Evolutionary conservation across 805 yeast species (phyloP).

Genomic region (Candida odintsovae): DNA sequence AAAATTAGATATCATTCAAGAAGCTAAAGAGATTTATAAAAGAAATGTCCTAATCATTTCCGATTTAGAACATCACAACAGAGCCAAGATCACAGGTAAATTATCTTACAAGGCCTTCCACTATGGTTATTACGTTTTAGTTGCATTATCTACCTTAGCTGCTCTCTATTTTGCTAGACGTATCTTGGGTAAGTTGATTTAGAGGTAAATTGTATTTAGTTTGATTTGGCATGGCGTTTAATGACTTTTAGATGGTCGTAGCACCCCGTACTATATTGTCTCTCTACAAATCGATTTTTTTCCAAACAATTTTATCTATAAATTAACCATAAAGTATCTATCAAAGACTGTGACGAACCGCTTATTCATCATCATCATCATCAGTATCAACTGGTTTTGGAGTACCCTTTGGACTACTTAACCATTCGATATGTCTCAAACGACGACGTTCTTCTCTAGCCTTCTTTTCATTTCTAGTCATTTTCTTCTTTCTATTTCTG

Average conservation of each 20-base stretch:
- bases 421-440: slow-evolving; percentile 90
- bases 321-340: neutral
- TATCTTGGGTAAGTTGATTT: neutral
- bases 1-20: slow-evolving; percentile 64
- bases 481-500: slow-evolving; percentile 87
- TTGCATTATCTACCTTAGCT: slow-evolving; percentile 28
- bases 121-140: slow-evolving; percentile 42
- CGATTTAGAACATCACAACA: slow-evolving; percentile 65
- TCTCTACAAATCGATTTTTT: neutral
- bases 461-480: slow-evolving; percentile 96
- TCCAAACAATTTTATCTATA: neutral
- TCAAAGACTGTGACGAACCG: neutral
- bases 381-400: slow-evolving; percentile 93
- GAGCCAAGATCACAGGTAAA: slow-evolving; percentile 47
- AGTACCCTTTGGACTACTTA: slow-evolving; percentile 94
- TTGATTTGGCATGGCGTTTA: neutral
- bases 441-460: slow-evolving; percentile 89
- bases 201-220: neutral
- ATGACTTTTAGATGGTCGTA: neutral
- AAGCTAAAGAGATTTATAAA: slow-evolving; percentile 57
- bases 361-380: slow-evolving; percentile 72
- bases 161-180: slow-evolving; percentile 32
- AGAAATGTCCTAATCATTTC: slow-evolving; percentile 55
- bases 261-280: neutral
- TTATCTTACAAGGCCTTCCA: slow-evolving; percentile 49